A percentile compares a stretch with the other conserved stretches of the same genome.
Conservation (phyloP, 768 basidiomycete genomes). For the Rhizopogon roseolus region DNA sequence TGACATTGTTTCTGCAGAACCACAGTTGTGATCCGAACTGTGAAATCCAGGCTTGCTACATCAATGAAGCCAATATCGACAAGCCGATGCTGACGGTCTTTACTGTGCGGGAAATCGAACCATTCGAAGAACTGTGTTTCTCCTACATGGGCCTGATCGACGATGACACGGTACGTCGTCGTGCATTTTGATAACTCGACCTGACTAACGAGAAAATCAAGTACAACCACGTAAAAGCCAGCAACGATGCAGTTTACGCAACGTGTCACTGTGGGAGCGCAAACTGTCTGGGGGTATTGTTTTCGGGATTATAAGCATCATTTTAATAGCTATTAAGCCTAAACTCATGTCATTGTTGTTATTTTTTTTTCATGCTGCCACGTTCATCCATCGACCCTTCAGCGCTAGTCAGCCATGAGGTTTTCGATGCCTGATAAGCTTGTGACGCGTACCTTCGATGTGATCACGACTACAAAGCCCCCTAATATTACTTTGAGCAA, state of each 20-base stretch:
- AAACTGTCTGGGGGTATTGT: constrained; percentile 43
- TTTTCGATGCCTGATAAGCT: not conserved
- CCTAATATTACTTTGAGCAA: too few species aligned
- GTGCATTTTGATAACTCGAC: not conserved
- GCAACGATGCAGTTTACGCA: constrained; percentile 40
- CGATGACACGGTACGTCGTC: constrained; percentile 15
- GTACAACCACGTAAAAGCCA: constrained; percentile 2
- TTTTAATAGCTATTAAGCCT: not conserved
- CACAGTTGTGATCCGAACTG: constrained; percentile 92
- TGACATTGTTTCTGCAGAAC: constrained; percentile 46
- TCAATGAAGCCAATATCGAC: constrained; percentile 68
- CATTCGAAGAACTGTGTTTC: constrained; percentile 72
- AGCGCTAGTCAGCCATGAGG: not conserved
- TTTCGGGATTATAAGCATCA: constrained; percentile 12
- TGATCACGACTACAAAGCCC: too few species aligned
- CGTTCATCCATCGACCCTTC: not conserved
- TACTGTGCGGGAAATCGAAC: constrained; percentile 56
- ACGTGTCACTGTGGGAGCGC: constrained; percentile 47
- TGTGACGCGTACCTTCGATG: too few species aligned
- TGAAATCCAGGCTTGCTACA: constrained; percentile 63
- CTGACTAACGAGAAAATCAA: constrained; percentile 3
- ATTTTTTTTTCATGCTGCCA: too few species aligned
- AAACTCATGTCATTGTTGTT: too few species aligned
- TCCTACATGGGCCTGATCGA: constrained; percentile 62
- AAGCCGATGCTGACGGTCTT: constrained; percentile 71